Evolutionary conservation across 2,329 filamentous ascomycete genomes (phyloP).

Genomic region (Apiospora saccharicola): DNA sequence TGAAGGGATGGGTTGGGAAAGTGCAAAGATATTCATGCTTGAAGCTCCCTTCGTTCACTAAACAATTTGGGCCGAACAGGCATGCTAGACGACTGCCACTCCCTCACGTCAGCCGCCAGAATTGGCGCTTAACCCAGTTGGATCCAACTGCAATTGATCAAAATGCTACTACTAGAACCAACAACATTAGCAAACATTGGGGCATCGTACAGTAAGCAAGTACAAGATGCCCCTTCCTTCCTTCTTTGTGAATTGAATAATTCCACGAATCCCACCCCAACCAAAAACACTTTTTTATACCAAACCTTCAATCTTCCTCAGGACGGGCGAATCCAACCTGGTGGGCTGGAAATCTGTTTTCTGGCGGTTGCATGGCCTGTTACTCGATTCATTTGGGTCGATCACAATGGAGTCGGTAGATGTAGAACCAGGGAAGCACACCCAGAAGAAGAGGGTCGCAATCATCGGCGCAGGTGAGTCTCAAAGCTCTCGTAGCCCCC

Average conservation of each 20-base stretch:
- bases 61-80: not conserved
- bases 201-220: not conserved
- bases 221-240: not conserved
- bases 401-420: not conserved
- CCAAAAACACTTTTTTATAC: not conserved
- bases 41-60: not conserved
- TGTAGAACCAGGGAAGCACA: not conserved
- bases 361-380: not conserved
- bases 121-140: not conserved
- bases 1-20: not conserved
- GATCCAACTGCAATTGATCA: no score
- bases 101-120: conserved; percentile 5
- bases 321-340: not conserved
- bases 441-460: conserved; percentile 31
- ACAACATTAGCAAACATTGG: not conserved
- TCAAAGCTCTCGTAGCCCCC: conserved; percentile 24
- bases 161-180: not conserved
- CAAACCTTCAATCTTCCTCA: not conserved
- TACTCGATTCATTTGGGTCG: not conserved
- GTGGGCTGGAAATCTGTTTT: not conserved
- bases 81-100: not conserved
- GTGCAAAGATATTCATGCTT: not conserved
- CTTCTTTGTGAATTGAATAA: not conserved
- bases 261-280: not conserved
- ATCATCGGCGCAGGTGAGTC: conserved; percentile 37